These are phyloP conservation scores for Penicillium sp. DNA, from an alignment of 2,329 filamentous ascomycete genomes.

Conservation along the genomic window DNA sequence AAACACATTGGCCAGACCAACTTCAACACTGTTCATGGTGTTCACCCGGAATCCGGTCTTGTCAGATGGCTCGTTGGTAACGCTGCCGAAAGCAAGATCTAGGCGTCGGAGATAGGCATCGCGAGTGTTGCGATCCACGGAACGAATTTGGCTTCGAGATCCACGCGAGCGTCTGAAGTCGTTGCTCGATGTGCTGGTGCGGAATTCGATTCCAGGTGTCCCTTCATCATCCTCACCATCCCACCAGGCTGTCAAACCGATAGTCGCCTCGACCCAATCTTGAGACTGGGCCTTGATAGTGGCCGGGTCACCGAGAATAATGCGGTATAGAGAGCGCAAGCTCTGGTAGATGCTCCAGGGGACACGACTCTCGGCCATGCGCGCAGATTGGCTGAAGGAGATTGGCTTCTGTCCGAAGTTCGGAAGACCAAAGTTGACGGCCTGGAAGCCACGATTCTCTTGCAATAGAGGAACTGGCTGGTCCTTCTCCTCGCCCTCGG, in stretches of 20 bases:
- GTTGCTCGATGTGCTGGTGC: slow-evolving; percentile 21
- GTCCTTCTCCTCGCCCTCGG: slow-evolving; percentile 66
- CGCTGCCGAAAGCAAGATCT: slow-evolving; percentile 64
- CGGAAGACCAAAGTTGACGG: slow-evolving; percentile 47
- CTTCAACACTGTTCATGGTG: slow-evolving; percentile 70
- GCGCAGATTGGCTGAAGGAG: slow-evolving; percentile 64
- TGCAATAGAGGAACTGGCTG: slow-evolving; percentile 39
- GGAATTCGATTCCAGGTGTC: slow-evolving; percentile 27
- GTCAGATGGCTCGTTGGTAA: slow-evolving; percentile 64
- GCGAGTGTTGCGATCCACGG: slow-evolving; percentile 54
- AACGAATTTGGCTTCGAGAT: slow-evolving; percentile 38
- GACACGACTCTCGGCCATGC: slow-evolving; percentile 78
- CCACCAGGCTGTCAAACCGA: slow-evolving; percentile 89
- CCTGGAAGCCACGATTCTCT: slow-evolving; percentile 44
- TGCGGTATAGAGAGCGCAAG: slow-evolving; percentile 74
- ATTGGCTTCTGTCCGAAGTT: slow-evolving; percentile 47
- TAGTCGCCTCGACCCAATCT: slow-evolving; percentile 87
- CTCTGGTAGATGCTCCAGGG: slow-evolving; percentile 90
- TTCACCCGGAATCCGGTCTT: slow-evolving; percentile 67
- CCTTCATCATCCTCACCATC: slow-evolving; percentile 68
- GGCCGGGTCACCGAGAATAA: slow-evolving; percentile 71
- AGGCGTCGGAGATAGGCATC: slow-evolving; percentile 74
- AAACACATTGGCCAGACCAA: slow-evolving; percentile 76
- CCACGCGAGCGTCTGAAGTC: slow-evolving; percentile 26
- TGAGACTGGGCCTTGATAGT: slow-evolving; percentile 75